Percentiles rank a stretch among this genome's conserved stretches.
Conservation (phyloP, 495 filamentous ascomycete species). For the Tuber aestivum region DNA sequence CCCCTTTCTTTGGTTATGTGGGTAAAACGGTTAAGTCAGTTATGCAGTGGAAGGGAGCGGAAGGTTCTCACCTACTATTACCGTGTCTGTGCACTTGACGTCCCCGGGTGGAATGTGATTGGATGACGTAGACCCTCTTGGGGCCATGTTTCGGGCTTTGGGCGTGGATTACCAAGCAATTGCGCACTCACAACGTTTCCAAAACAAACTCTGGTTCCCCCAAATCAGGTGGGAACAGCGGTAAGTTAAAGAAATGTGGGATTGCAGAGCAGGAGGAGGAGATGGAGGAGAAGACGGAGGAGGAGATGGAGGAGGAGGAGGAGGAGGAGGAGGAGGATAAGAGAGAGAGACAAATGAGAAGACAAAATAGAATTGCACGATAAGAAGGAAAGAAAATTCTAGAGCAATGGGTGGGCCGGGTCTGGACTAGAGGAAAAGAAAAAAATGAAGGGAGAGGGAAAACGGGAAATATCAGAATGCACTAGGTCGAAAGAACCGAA, state of each 20-base stretch:
- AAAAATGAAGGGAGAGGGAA: not conserved
- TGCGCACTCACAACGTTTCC: not conserved
- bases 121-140: constrained; percentile 36
- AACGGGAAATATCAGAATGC: not conserved
- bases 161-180: constrained; percentile 6
- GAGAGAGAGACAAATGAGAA: not conserved
- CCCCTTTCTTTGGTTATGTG: not conserved
- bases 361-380: not conserved
- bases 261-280: not conserved
- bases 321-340: not conserved
- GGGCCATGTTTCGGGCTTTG: constrained; percentile 21
- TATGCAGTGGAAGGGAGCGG: not conserved
- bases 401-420: not conserved
- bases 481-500: not conserved
- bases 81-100: constrained; percentile 33
- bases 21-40: not conserved
- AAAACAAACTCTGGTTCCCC: not conserved
- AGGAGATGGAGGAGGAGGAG: not conserved
- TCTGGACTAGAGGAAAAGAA: not conserved
- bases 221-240: not conserved
- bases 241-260: not conserved
- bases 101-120: constrained; percentile 17
- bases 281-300: not conserved
- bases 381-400: not conserved
- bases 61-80: constrained; percentile 36